Evolutionary conservation across 1,284 basidiomycete species (phyloP).

Genomic region (Ustilago shanxiensis): DNA sequence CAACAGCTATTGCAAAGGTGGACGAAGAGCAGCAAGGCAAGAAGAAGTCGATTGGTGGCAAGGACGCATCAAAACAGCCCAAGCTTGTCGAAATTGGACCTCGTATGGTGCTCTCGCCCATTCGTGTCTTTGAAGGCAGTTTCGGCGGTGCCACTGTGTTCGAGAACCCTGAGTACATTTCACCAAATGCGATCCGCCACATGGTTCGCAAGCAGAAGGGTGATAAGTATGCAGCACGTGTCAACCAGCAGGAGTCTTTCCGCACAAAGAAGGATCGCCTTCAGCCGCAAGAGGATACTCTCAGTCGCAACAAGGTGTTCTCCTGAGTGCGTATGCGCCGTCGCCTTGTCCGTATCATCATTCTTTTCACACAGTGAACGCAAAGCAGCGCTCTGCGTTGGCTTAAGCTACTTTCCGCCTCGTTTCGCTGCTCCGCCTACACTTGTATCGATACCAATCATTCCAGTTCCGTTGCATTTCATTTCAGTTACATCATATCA

Average conservation of each 20-base stretch:
- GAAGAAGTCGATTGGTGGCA: constrained; percentile 40
- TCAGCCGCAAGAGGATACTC: constrained; percentile 80
- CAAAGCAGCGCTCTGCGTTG: background rate
- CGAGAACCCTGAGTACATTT: constrained; percentile 95
- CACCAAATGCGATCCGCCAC: constrained; percentile 85
- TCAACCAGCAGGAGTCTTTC: constrained; percentile 81
- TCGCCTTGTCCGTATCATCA: background rate
- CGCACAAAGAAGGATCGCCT: constrained; percentile 78
- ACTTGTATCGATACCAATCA: constrained; percentile 30
- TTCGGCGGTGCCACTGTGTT: constrained; percentile 90
- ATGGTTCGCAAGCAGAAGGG: constrained; percentile 81
- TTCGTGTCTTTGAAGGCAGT: constrained; percentile 93
- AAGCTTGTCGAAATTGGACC: constrained; percentile 81
- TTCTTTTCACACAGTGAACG: background rate
- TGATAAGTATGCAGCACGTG: constrained; percentile 82
- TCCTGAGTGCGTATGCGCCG: constrained; percentile 72
- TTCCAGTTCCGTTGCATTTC: constrained; percentile 13
- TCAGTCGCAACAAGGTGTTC: constrained; percentile 90
- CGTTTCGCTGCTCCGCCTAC: background rate
- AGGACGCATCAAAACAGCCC: constrained; percentile 50
- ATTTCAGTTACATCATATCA: constrained; percentile 17
- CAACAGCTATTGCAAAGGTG: constrained; percentile 62
- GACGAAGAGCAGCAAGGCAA: constrained; percentile 73
- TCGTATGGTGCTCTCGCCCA: constrained; percentile 95
- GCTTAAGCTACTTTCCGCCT: background rate